These are phyloP conservation scores for Erysiphe neolycopersici DNA, from an alignment of 2,329 filamentous ascomycete genomes.

Conservation along the genomic window DNA sequence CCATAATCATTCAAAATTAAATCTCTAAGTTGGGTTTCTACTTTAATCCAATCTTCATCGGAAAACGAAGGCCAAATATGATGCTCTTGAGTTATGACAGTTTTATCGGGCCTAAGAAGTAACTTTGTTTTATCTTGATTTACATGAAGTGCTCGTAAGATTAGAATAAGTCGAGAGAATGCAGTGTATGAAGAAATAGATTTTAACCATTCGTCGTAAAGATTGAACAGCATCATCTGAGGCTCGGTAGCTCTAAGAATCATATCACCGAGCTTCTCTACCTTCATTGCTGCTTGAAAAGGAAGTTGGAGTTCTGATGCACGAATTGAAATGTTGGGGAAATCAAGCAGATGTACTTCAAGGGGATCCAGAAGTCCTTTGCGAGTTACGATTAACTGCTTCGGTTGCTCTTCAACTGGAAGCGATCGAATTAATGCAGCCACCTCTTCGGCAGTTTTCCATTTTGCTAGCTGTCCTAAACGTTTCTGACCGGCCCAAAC, in stretches of 20 bases:
- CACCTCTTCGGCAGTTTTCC: conserved; percentile 99
- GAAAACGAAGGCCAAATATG: conserved; percentile 92
- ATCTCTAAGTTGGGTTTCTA: conserved; percentile 89
- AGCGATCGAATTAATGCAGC: conserved; percentile 86
- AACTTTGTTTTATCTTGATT: conserved; percentile 98
- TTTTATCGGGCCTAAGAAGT: conserved; percentile 85
- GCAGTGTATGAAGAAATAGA: conserved; percentile 95
- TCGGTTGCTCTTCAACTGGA: conserved; percentile 92
- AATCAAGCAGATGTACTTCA: conserved; percentile 90
- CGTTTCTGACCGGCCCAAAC: conserved; percentile 99
- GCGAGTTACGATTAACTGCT: conserved; percentile 91
- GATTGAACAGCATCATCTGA: conserved; percentile 98
- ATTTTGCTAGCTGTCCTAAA: conserved; percentile 92
- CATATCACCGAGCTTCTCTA: conserved; percentile 98
- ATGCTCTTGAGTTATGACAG: conserved; percentile 91
- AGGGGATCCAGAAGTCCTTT: conserved; percentile 93
- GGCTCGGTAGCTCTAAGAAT: conserved; percentile 91
- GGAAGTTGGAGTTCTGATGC: conserved; percentile 90
- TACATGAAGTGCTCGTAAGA: conserved; percentile 81
- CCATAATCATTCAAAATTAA: conserved; percentile 95
- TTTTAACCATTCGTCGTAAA: conserved; percentile 98
- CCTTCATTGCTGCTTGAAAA: conserved; percentile 99
- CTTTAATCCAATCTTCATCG: conserved; percentile 97
- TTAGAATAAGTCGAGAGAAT: conserved; percentile 83
- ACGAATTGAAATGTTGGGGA: conserved; percentile 96